Conservation (phyloP, 805 yeast species). For the Starmerella floris region DNA sequence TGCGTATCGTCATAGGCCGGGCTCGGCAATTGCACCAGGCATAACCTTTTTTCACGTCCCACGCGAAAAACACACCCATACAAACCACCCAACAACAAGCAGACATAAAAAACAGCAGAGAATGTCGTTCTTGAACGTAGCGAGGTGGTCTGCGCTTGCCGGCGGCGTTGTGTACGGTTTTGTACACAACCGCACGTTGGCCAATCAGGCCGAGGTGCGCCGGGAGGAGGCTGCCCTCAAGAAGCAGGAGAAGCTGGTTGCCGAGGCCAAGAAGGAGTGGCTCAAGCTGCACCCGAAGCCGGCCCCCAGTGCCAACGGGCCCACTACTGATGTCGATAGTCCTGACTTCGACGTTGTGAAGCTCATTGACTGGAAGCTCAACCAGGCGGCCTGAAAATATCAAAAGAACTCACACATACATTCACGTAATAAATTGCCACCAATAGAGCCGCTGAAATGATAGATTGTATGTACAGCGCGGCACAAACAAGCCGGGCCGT, state of each 20-base stretch:
- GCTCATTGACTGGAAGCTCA: conserved; percentile 23
- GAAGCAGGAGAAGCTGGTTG: conserved; percentile 60
- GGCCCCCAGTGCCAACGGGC: conserved; percentile 29
- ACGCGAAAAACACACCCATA: not conserved
- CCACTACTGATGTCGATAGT: conserved; percentile 61
- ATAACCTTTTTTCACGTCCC: not conserved
- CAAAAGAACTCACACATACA: not conserved
- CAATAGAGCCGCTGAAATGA: too few relatives aligned
- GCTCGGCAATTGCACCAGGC: conserved; percentile 1
- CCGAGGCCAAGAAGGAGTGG: conserved; percentile 79
- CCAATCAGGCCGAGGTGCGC: conserved; percentile 44
- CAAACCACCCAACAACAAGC: not conserved
- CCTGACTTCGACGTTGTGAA: conserved; percentile 73
- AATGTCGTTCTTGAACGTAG: conserved; percentile 26
- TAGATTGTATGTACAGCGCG: too few relatives aligned
- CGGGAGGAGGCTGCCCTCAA: conserved; percentile 47
- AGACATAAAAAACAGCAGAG: not conserved
- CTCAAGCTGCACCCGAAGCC: conserved; percentile 47
- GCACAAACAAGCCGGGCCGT: too few relatives aligned
- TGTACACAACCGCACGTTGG: conserved; percentile 60
- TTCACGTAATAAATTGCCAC: not conserved
- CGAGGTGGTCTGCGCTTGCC: conserved; percentile 85
- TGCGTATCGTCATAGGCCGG: conserved; percentile 9
- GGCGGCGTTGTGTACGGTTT: conserved; percentile 85
- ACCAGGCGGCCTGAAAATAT: conserved; percentile 6